A percentile compares a stretch with the other conserved stretches of the same genome.
Conservation (phyloP, 202 grass and related monocot genomes). For the Panicum virgatum region DNA sequence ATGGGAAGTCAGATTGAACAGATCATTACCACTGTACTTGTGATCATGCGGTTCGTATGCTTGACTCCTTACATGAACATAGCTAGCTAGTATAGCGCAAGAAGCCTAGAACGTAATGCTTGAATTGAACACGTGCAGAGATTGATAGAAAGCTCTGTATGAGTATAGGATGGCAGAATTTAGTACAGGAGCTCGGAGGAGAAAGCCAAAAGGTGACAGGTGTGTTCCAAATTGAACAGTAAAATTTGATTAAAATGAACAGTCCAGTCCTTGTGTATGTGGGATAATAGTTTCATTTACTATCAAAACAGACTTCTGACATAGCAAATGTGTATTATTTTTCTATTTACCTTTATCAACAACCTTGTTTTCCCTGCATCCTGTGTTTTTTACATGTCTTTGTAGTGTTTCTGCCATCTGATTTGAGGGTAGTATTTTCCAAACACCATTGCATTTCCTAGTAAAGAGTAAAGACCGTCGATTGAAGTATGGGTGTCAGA, state of each 20-base stretch:
- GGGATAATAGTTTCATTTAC: not conserved
- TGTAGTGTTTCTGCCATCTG: not conserved
- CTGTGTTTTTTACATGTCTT: constrained; percentile 2
- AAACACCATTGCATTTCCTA: not conserved
- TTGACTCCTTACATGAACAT: not conserved
- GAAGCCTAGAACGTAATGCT: not conserved
- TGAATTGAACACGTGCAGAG: too few relatives aligned
- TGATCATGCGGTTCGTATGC: constrained; percentile 23
- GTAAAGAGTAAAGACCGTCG: not conserved
- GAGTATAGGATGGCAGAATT: constrained; percentile 99
- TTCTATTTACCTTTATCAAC: not conserved
- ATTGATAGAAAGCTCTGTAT: too few relatives aligned
- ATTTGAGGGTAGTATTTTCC: not conserved
- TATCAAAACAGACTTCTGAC: not conserved
- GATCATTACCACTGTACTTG: not conserved
- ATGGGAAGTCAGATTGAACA: constrained; percentile 1
- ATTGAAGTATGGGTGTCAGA: not conserved
- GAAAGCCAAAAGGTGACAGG: constrained; percentile 92
- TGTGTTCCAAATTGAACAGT: constrained; percentile 36
- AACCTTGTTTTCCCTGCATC: not conserved
- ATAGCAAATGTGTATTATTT: not conserved
- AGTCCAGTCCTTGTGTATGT: not conserved
- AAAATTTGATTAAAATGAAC: constrained; percentile 6
- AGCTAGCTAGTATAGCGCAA: not conserved
- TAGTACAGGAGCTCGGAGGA: constrained; percentile 89